Evolutionary conservation across 2,329 filamentous ascomycete species (phyloP).

Genomic region (Ophiocordyceps camponoti-saundersi): DNA sequence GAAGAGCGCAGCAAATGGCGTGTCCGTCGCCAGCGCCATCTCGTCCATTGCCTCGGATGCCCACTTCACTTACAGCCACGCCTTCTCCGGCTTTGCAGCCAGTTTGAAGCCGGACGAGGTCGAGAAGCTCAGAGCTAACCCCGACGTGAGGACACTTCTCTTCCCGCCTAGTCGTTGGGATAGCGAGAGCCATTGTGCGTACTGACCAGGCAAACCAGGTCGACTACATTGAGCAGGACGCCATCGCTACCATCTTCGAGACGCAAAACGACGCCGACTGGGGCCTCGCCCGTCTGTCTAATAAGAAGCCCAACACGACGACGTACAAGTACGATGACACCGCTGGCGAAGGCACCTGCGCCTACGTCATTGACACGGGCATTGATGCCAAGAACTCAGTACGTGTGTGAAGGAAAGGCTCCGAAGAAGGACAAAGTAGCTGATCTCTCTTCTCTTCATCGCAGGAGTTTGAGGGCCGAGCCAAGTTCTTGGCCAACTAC

Average conservation of each 20-base stretch:
- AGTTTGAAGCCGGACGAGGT: conserved; percentile 9
- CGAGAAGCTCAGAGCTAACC: conserved; percentile 9
- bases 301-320: conserved; percentile 8
- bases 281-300: conserved; percentile 22
- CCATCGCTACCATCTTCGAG: conserved; percentile 32
- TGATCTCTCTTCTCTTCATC: too few relatives aligned
- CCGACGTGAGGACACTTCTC: conserved; percentile 7
- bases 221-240: conserved; percentile 24
- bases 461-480: conserved; percentile 24
- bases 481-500: conserved; percentile 20
- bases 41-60: conserved; percentile 12
- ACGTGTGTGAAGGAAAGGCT: conserved; percentile 5
- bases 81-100: conserved; percentile 12
- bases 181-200: not conserved
- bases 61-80: conserved; percentile 13
- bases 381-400: conserved; percentile 17
- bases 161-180: not conserved
- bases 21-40: conserved; percentile 10
- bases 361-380: conserved; percentile 29
- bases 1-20: conserved; percentile 7
- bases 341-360: conserved; percentile 21
- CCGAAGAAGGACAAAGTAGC: too few relatives aligned
- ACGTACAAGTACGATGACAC: conserved; percentile 19
- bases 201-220: conserved; percentile 1
- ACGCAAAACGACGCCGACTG: conserved; percentile 21